phyloP scores from a whole-genome alignment of 2,329 filamentous ascomycete species.

The Fonsecaea monophora region DNA sequence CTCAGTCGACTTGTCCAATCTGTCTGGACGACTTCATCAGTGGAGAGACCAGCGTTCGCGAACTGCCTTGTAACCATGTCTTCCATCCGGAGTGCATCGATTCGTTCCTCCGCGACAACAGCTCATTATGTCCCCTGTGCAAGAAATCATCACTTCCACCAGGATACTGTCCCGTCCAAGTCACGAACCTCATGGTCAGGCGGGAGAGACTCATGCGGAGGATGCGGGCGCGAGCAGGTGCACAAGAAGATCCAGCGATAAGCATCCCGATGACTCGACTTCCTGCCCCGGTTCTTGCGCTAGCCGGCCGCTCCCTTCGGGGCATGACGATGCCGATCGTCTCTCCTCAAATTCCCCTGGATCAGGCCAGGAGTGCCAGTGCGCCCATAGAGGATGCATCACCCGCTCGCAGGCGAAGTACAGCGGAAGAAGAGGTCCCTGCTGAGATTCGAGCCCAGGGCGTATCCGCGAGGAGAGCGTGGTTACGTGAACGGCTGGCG shows the following conservation, averaged over 20 bases:
- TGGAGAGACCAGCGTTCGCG: constrained; percentile 74
- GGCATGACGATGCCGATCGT: constrained; percentile 18
- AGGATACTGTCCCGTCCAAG: constrained; percentile 68
- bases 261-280: constrained; percentile 5
- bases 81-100: constrained; percentile 95
- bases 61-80: constrained; percentile 88
- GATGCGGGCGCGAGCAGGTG: constrained; percentile 30
- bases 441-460: constrained; percentile 37
- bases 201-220: constrained; percentile 72
- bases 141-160: constrained; percentile 79
- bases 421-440: constrained; percentile 33
- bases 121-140: constrained; percentile 89
- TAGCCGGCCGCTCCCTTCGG: constrained; percentile 22
- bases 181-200: constrained; percentile 87
- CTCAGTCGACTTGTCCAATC: constrained; percentile 86
- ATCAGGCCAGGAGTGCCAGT: constrained; percentile 15
- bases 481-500: constrained; percentile 37
- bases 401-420: constrained; percentile 9
- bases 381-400: constrained; percentile 17
- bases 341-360: constrained; percentile 11
- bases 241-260: background rate
- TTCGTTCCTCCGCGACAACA: constrained; percentile 76
- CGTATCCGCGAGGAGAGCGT: constrained; percentile 37
- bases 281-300: constrained; percentile 19
- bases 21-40: constrained; percentile 82